Percentiles rank a stretch among this genome's conserved stretches.
Conservation (phyloP, 176 grass and related monocot species). For the Oropetium thomaeum region DNA sequence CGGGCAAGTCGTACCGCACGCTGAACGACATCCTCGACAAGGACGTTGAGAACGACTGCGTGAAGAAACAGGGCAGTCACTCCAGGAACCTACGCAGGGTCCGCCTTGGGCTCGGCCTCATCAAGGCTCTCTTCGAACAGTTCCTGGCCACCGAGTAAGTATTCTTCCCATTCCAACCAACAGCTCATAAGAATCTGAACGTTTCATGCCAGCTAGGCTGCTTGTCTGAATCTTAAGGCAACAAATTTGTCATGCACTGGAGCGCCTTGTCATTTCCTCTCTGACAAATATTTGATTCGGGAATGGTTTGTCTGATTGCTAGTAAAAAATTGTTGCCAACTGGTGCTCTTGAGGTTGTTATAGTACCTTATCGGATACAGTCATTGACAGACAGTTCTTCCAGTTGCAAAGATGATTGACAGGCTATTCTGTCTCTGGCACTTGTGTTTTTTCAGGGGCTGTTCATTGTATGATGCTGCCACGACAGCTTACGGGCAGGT, state of each 20-base stretch:
- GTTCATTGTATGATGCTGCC: conserved; percentile 80
- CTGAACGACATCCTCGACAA: conserved; percentile 80
- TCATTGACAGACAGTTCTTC: conserved; percentile 1
- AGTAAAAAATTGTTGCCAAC: conserved; percentile 17
- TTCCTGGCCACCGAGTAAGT: conserved; percentile 73
- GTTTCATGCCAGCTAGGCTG: neutral
- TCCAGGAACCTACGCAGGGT: conserved; percentile 91
- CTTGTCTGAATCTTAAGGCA: conserved; percentile 1
- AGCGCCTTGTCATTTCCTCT: neutral
- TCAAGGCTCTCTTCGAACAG: conserved; percentile 80
- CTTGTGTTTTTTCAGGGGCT: conserved; percentile 48
- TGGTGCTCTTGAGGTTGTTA: neutral
- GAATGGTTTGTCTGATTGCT: neutral
- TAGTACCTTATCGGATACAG: neutral
- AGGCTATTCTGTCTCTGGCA: conserved; percentile 30
- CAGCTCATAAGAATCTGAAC: neutral
- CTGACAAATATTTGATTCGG: neutral
- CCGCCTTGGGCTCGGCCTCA: conserved; percentile 88
- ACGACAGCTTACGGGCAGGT: conserved; percentile 88
- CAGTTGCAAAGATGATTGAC: neutral
- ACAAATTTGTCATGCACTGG: neutral
- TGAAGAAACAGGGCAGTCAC: conserved; percentile 95
- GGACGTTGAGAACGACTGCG: conserved; percentile 63
- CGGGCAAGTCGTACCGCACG: conserved; percentile 65
- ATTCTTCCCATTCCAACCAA: neutral